Percentiles rank a stretch among this genome's conserved stretches.
Conservation (phyloP, 768 basidiomycete genomes). For the Naganishia antarctica region DNA sequence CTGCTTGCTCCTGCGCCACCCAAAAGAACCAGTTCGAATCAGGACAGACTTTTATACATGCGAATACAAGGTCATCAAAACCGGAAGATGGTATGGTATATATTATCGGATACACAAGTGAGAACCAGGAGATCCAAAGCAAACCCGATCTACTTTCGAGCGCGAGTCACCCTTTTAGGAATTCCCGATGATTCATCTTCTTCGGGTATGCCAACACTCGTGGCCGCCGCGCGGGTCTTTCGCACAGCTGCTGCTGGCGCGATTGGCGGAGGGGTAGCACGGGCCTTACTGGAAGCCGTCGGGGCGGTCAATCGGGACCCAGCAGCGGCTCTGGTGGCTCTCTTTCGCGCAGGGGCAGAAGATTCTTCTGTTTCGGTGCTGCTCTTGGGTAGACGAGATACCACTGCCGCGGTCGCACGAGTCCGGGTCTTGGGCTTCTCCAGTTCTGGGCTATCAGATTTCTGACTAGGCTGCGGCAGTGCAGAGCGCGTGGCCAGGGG, state of each 20-base stretch:
- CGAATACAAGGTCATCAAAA: no score
- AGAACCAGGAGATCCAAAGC: no score
- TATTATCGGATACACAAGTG: not conserved
- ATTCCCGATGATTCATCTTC: not conserved
- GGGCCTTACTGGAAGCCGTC: constrained; percentile 17
- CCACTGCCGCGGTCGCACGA: constrained; percentile 3
- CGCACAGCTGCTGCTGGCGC: not conserved
- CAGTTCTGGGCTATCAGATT: not conserved
- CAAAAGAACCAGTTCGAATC: no score
- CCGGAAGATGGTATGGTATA: not conserved
- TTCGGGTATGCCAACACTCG: constrained; percentile 1
- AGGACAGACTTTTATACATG: no score
- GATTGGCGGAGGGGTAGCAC: not conserved
- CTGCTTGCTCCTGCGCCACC: no score
- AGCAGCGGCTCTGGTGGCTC: not conserved
- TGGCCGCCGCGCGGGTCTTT: constrained; percentile 14
- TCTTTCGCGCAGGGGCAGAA: not conserved
- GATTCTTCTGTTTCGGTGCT: not conserved
- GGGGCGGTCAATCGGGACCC: constrained; percentile 15
- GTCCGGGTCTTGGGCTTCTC: constrained; percentile 10
- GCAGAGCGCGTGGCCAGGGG: constrained; percentile 12
- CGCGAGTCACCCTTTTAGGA: constrained; percentile 28
- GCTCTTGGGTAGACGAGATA: constrained; percentile 6
- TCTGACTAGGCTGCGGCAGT: constrained; percentile 11
- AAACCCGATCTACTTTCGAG: constrained; percentile 27